Base-by-base conservation (phyloP, 2,329 filamentous ascomycete species). In the Cercospora berteroae region DNA sequence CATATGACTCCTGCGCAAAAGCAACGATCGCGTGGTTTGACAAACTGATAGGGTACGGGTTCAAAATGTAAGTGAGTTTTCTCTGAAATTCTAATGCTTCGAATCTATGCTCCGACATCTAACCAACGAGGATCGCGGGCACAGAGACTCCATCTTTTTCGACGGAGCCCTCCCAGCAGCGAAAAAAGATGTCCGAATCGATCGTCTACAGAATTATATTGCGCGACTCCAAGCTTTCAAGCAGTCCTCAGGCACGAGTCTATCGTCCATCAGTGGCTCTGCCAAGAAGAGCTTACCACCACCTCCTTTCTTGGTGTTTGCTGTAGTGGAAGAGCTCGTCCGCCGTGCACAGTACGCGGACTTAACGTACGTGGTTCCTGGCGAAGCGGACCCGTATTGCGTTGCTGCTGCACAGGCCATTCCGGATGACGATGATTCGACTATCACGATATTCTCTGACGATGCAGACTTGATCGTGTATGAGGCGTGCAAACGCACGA, bases 381-480 rank as follows among this genome's bases (percentile, higher is more conserved):
- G 91, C 0, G 94, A 98, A 79, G 94, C 94, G 1, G 94, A 98
- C 76, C 80, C 84, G 25, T 95, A 88, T 79, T 97, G 93, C 77
- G 93, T 92, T 3, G 80, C 84, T 13, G 83, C 88, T 63, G 84
- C 91, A 6, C 83, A 82, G n/a, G 75, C 82, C 31, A 82, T 84
- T 0, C 81, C 83, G 1, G 33, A 13, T 0, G 55, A 66, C 1
- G 25, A 60, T 5, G 56, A 31, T 9, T 52, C 39, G 8, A 66
- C 48, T 2, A 69, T 75, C 10, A 84, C 93, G 13, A 81, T 89
- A 29, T 79, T 97, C 6, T 96, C 93, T 0, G 89, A 88, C n/a
- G 94, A 98, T 74, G 96, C 93, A 0, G 94, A 98, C 75, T 83
- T 97, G 8, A 81, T 96, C 0, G 84, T 94, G 0, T 89, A 94